These are phyloP conservation scores for Henckelia pumila DNA, from an alignment of 257 asterid species.

Conservation along the genomic window DNA sequence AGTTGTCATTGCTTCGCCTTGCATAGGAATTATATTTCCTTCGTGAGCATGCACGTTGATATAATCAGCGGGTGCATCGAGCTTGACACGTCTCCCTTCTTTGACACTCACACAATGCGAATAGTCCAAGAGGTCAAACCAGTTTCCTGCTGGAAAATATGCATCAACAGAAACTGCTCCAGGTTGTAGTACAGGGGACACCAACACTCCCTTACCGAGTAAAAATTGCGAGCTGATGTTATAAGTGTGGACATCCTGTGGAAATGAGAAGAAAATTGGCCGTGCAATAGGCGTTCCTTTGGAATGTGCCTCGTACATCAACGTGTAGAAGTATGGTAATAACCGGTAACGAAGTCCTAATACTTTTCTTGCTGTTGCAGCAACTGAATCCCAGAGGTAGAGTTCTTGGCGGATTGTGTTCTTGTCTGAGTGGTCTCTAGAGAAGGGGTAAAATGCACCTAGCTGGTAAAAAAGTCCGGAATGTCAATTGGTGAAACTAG, in stretches of 20 bases:
- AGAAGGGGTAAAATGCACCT: constrained; percentile 60
- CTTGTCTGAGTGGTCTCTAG: constrained; percentile 44
- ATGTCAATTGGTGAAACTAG: constrained; percentile 24
- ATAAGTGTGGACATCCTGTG: constrained; percentile 41
- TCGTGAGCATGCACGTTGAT: constrained; percentile 52
- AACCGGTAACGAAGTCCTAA: constrained; percentile 44
- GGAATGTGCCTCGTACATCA: constrained; percentile 45
- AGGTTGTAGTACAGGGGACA: constrained; percentile 50
- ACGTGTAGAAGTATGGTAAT: constrained; percentile 43
- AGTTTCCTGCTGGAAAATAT: constrained; percentile 56
- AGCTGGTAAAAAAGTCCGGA: constrained; percentile 68
- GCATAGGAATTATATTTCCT: constrained; percentile 54
- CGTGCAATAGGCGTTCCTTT: constrained; percentile 47
- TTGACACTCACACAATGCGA: constrained; percentile 32
- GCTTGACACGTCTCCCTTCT: constrained; percentile 30
- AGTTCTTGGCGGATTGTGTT: constrained; percentile 43
- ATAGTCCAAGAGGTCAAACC: constrained; percentile 60
- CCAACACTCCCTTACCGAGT: constrained; percentile 51
- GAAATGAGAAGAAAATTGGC: constrained; percentile 58
- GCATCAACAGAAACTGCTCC: constrained; percentile 49
- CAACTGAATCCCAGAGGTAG: constrained; percentile 49
- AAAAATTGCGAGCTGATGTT: constrained; percentile 50
- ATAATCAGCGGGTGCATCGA: constrained; percentile 52
- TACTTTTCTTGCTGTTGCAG: constrained; percentile 44
- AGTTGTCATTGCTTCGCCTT: constrained; percentile 60